Conservation (phyloP, 2,329 filamentous ascomycete species). For the Penicillium sp. region DNA sequence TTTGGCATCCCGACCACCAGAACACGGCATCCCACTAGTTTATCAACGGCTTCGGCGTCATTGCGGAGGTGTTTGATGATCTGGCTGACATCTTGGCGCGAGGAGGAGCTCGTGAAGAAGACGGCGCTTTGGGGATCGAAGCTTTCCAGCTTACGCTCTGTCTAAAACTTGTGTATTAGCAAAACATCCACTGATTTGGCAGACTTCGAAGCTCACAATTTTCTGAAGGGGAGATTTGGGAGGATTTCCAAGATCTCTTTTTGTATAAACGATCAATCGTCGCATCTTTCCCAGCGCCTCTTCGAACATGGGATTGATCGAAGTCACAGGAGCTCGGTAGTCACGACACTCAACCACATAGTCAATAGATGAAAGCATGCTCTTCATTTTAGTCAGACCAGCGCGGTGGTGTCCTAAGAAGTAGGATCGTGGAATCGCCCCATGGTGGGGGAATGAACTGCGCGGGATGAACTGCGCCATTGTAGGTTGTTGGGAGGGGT, state of each 20-base stretch:
- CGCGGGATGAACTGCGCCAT: slow-evolving; percentile 69
- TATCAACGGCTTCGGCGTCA: slow-evolving; percentile 34
- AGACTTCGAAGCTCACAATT: slow-evolving; percentile 33
- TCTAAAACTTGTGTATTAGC: slow-evolving; percentile 18
- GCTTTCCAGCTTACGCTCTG: slow-evolving; percentile 34
- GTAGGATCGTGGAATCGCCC: slow-evolving; percentile 82
- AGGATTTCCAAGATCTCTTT: slow-evolving; percentile 70
- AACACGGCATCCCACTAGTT: slow-evolving; percentile 77
- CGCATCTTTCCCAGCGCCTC: slow-evolving; percentile 69
- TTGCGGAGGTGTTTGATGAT: slow-evolving; percentile 36
- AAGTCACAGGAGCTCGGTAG: slow-evolving; percentile 84
- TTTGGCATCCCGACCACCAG: slow-evolving; percentile 98
- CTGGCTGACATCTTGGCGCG: slow-evolving; percentile 31
- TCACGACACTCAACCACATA: slow-evolving; percentile 94
- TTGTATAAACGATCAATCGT: slow-evolving; percentile 87
- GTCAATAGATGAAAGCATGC: slow-evolving; percentile 75
- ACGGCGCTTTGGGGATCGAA: slow-evolving; percentile 36
- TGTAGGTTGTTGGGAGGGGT: not conserved
- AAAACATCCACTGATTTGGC: not conserved
- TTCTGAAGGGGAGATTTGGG: slow-evolving; percentile 42
- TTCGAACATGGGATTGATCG: slow-evolving; percentile 88
- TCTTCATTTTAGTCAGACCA: slow-evolving; percentile 79
- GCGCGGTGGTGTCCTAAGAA: slow-evolving; percentile 90
- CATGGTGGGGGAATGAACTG: slow-evolving; percentile 68
- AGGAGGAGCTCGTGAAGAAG: slow-evolving; percentile 39